Evolutionary conservation across 2,329 filamentous ascomycete genomes (phyloP), one percentile per base, ranked within the genome.

Genomic region (Plectosphaerella cucumerina): DNA sequence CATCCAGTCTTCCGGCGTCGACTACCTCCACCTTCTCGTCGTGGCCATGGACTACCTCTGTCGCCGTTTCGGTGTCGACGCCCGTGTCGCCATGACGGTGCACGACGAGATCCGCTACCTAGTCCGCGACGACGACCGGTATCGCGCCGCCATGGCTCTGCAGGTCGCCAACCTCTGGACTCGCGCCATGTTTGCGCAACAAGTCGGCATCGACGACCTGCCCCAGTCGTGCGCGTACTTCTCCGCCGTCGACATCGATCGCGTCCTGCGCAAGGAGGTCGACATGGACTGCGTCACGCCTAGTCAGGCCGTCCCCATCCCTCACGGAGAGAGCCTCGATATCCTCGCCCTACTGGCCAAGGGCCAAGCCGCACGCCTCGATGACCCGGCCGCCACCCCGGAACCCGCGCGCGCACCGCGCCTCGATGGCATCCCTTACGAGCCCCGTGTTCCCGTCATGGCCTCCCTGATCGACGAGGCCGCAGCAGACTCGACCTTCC

Each of bases 101-200:
- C 94, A 99, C 65, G 95, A 99, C 62, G 95, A 99, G 69, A 97
- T 99, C 56, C 82, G 94, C 15, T 99, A 99, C 62, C 78, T 99
- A 0, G 91, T 96, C 41, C 86, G 86, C 62, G 80, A 92, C 3
- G 76, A 88, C 53, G 91, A 99, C 70, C 89, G 87, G 61, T 99
- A 97, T 63, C 83, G 88, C 39, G 85, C 89, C 2, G 93, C 93
- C 11, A 88, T 99, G 84, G 94, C 95, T 1, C 75, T 99, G 12
- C 94, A 99, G 67, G 80, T 99, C 8, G 85, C 92, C 52, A 99
- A 99, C 63, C 69, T 99, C 18, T 99, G 94, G 94, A 99, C 95
- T 0, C 81, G 94, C 47, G 92, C 92, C 56, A 97, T 99, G 89
- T 99, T 99, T 67, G 84, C 89, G 1, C 91, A 99, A 69, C 94